Evolutionary conservation across 257 asterid species (phyloP).

Genomic region (Primulina eburnea): DNA sequence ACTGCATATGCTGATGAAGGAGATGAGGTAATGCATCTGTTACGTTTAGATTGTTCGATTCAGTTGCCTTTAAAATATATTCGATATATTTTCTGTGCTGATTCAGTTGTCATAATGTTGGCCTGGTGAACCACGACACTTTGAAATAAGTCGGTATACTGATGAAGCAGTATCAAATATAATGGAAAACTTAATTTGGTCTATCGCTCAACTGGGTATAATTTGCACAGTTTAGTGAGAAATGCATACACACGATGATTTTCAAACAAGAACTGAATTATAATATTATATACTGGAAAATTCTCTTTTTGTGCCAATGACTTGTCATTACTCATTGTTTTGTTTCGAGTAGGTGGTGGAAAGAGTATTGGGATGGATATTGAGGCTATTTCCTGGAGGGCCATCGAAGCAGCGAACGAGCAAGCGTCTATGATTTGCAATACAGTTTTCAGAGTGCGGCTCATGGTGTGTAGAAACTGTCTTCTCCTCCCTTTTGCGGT

Average conservation of each 20-base stretch:
- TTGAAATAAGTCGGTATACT: too few relatives aligned
- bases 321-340: conserved; percentile 4
- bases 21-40: conserved; percentile 68
- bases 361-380: conserved; percentile 94
- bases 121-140: neutral
- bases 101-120: neutral
- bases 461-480: conserved; percentile 32
- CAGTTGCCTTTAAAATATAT: neutral
- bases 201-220: neutral
- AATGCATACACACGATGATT: neutral
- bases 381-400: conserved; percentile 96
- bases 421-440: conserved; percentile 58
- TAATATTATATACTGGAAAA: neutral
- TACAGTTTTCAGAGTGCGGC: conserved; percentile 13
- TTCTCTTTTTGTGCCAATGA: conserved; percentile 1
- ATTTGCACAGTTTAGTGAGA: neutral
- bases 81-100: neutral
- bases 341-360: conserved; percentile 72
- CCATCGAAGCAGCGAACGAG: conserved; percentile 74
- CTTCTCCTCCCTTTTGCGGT: conserved; percentile 34
- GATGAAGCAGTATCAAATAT: neutral
- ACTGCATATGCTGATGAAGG: conserved; percentile 89
- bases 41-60: conserved; percentile 11
- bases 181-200: neutral
- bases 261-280: neutral